Evolutionary conservation across 169 alveolate species (phyloP).

Genomic region (Plasmodium cynomolgi): DNA sequence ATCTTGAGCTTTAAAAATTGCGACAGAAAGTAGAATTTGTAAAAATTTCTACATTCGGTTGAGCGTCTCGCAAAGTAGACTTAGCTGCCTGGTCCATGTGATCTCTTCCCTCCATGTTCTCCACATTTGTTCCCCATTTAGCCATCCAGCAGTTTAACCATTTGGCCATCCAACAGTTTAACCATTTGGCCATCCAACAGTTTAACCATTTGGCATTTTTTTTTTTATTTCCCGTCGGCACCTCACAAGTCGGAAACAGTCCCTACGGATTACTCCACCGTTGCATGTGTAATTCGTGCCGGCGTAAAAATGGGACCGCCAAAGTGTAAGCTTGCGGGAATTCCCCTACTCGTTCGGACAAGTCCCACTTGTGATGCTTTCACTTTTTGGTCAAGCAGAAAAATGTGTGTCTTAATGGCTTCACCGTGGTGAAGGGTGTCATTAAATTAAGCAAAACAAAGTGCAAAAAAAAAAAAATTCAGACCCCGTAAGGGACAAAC

Average conservation of each 20-base stretch:
- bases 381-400: background rate
- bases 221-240: background rate
- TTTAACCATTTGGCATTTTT: background rate
- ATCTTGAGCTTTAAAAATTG: background rate
- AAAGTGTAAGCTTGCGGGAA: background rate
- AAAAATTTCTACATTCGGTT: background rate
- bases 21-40: background rate
- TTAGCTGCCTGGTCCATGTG: background rate
- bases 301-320: background rate
- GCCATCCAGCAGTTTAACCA: too few species aligned
- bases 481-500: background rate
- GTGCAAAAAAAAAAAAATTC: background rate
- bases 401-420: background rate
- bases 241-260: background rate
- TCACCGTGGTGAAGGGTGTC: background rate
- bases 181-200: background rate
- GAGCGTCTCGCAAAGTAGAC: background rate
- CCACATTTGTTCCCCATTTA: background rate
- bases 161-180: too few species aligned
- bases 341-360: background rate
- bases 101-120: background rate
- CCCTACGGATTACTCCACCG: background rate
- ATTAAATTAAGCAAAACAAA: conserved; percentile 5
- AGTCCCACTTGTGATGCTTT: background rate
- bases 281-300: background rate